Evolutionary conservation across 176 grass and related monocot species (phyloP).

Genomic region (Oryza coarctata): DNA sequence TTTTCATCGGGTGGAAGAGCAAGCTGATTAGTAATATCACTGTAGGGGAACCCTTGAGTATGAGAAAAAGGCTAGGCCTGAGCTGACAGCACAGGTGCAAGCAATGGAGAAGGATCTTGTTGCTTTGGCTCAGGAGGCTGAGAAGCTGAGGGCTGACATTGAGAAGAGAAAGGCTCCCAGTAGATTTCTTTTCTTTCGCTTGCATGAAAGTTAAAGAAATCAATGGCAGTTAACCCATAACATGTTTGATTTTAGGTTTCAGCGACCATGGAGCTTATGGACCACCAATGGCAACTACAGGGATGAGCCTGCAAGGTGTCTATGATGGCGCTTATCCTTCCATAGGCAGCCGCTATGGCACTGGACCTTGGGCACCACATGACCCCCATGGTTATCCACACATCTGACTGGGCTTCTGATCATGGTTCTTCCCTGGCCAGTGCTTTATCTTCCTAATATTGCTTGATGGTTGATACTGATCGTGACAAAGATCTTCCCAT

Average conservation of each 20-base stretch:
- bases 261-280: conserved; percentile 48
- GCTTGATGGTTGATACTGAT: not conserved
- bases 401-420: conserved; percentile 7
- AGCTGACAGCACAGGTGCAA: conserved; percentile 44
- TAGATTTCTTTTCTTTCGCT: conserved; percentile 23
- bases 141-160: conserved; percentile 64
- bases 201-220: not conserved
- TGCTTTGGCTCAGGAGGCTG: conserved; percentile 56
- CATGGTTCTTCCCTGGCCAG: not conserved
- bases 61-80: conserved; percentile 51
- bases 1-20: not conserved
- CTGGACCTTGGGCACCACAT: conserved; percentile 40
- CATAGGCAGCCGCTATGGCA: conserved; percentile 38
- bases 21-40: conserved; percentile 16
- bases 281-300: conserved; percentile 25
- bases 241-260: conserved; percentile 41
- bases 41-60: conserved; percentile 45
- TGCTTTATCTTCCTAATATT: not conserved
- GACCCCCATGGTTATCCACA: conserved; percentile 36
- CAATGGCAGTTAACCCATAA: conserved; percentile 12
- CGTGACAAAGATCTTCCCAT: not conserved
- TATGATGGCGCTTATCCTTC: conserved; percentile 43
- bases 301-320: conserved; percentile 39
- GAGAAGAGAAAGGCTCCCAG: conserved; percentile 49
- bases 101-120: conserved; percentile 75